Evolutionary conservation across 2,329 filamentous ascomycete genomes (phyloP), one percentile per base, ranked within the genome.

Genomic region (Cylindrodendrum hubeiense): DNA sequence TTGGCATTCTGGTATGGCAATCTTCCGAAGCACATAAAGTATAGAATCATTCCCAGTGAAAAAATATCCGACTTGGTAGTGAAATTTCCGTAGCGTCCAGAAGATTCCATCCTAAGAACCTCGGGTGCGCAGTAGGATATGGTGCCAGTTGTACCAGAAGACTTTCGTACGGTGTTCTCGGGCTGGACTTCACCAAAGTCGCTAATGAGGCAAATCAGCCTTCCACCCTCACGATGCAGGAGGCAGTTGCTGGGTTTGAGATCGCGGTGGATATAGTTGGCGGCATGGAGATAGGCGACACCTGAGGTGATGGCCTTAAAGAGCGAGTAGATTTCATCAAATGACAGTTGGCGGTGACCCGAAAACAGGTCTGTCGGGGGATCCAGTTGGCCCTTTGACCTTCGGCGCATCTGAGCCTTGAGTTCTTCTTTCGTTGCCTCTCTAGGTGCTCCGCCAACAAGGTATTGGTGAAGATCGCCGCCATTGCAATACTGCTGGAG

Each of bases 11-110:
- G 85, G 76, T 98, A 99, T 0, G 96, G 96, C 12, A 99, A 85
- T 50, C 91, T 87, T 2, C 92, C 93, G 77, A 99, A 99, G 78
- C 96, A 99, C 86, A 99, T 92, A 76, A 99, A 99, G 79, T 98
- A 97, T 4, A 99, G 86, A 60, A 98, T 98, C 95, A 99, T 98
- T 52, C 96, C 96, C 0, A 99, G 84, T 1, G 95, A 98, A 79
- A 99, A 99, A n/a, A 99, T 92, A 75, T 99, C 96, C 0, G 95
- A 98, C 76, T 98, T 99, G 26, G 93, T 95, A 0, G 94, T 97
- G 75, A 99, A 99, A 76, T 98, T 97, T 8, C 93, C 94, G 72
- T 93, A 95, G 1, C 87, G 87, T 0, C 95, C 95, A 28, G 85
- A 85, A 0, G 84, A 85, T 0, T 90, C 91, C 70, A 87, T 87